Conservation (phyloP, 2,329 filamentous ascomycete genomes). For the Aspergillus ibericus region DNA sequence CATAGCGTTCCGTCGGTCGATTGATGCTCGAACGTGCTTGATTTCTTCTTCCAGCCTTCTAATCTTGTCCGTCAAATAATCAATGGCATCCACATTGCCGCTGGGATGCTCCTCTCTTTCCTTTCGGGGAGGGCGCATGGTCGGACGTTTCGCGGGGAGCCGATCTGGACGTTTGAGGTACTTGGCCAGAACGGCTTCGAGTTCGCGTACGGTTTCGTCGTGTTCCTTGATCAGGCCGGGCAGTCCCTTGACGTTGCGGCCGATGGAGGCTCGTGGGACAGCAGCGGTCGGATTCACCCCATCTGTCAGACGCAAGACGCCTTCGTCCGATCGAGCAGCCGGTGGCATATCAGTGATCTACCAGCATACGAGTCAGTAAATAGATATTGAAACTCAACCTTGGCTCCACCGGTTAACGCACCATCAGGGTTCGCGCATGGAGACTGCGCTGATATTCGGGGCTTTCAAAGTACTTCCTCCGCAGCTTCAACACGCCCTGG, state of each 20-base stretch:
- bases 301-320: slow-evolving; percentile 80
- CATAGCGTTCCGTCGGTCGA: slow-evolving; percentile 86
- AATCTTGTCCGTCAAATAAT: slow-evolving; percentile 86
- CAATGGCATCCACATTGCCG: slow-evolving; percentile 86
- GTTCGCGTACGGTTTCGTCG: slow-evolving; percentile 72
- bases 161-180: slow-evolving; percentile 86
- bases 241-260: slow-evolving; percentile 87
- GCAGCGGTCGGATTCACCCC: slow-evolving; percentile 74
- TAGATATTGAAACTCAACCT: background rate
- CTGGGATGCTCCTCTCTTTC: slow-evolving; percentile 68
- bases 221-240: slow-evolving; percentile 84
- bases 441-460: slow-evolving; percentile 85
- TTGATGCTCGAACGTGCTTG: slow-evolving; percentile 73
- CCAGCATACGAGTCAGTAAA: background rate
- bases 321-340: slow-evolving; percentile 77
- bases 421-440: slow-evolving; percentile 67
- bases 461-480: slow-evolving; percentile 78
- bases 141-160: slow-evolving; percentile 73
- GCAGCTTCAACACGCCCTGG: slow-evolving; percentile 66
- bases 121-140: slow-evolving; percentile 76
- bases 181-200: slow-evolving; percentile 81
- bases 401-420: slow-evolving; percentile 24
- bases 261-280: slow-evolving; percentile 77
- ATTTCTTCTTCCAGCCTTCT: slow-evolving; percentile 79
- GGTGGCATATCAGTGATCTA: slow-evolving; percentile 81